Percentiles rank a stretch among this genome's conserved stretches.
phyloP scores from a whole-genome alignment of 371 early-diverging fungal genomes.

The Syncephalastrum contaminatum region DNA sequence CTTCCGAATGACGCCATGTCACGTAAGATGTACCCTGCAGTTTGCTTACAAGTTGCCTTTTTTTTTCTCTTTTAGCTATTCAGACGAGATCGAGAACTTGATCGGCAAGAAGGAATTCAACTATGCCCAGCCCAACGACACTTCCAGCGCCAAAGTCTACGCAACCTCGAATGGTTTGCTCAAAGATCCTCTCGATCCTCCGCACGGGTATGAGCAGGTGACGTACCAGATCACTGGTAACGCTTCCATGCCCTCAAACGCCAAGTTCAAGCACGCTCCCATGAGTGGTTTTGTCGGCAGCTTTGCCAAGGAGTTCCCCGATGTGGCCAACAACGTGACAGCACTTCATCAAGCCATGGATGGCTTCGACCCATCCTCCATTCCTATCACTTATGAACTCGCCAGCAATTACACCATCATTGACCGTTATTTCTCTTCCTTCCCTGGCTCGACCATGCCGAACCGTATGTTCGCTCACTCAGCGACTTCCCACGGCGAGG shows the following conservation, averaged over 20 bases:
- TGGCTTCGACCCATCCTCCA: conserved; percentile 19
- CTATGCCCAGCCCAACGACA: conserved; percentile 16
- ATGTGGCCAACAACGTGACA: conserved; percentile 13
- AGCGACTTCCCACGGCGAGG: conserved; percentile 23
- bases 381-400: conserved; percentile 30
- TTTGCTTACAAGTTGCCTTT: too few relatives aligned
- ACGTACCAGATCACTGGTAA: conserved; percentile 25
- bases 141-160: conserved; percentile 16
- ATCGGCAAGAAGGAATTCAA: conserved; percentile 24
- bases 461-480: conserved; percentile 33
- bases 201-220: conserved; percentile 16
- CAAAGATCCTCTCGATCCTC: conserved; percentile 27
- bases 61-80: too few relatives aligned
- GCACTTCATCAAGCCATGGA: conserved; percentile 27
- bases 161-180: conserved; percentile 22
- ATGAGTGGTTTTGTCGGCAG: conserved; percentile 31
- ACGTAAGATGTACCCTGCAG: too few relatives aligned
- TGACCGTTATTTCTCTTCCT: conserved; percentile 26
- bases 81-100: conserved; percentile 21
- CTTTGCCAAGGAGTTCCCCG: conserved; percentile 13
- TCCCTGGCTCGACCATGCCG: conserved; percentile 36
- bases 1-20: too few relatives aligned
- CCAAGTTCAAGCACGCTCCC: conserved; percentile 9
- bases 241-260: conserved; percentile 8
- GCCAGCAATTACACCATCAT: conserved; percentile 28